A percentile compares a stretch with the other conserved stretches of the same genome.
Conservation (phyloP, 1,139 yeast species). For the Arxiozyma bovina region DNA sequence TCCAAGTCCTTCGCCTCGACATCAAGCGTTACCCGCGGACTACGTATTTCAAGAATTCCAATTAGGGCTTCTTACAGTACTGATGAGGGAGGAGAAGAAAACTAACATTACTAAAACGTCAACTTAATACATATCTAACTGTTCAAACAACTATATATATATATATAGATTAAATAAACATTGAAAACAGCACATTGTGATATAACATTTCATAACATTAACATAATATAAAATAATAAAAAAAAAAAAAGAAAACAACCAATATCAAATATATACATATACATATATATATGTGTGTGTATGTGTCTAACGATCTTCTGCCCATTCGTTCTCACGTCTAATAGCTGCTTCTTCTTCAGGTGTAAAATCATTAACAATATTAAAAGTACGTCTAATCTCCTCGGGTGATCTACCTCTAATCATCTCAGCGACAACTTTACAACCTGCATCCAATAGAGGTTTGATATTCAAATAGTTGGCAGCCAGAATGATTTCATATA, state of each 20-base stretch:
- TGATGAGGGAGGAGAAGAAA: no score
- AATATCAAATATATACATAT: background rate
- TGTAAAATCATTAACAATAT: constrained; percentile 90
- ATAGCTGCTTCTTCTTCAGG: constrained; percentile 99
- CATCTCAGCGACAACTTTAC: constrained; percentile 97
- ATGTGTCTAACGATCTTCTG: constrained; percentile 69
- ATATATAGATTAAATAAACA: no score
- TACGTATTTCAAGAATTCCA: no score
- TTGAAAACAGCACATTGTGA: no score
- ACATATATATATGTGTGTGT: background rate
- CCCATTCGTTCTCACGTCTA: constrained; percentile 97
- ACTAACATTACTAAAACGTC: no score
- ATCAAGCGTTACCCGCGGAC: no score
- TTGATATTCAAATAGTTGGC: constrained; percentile 93
- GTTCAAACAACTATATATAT: no score
- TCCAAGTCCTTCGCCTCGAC: no score
- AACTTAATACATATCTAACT: no score
- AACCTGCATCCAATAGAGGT: constrained; percentile 88
- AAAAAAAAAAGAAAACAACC: no score
- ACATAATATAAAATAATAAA: background rate
- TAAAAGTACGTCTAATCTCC: constrained; percentile 91
- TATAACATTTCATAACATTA: no score
- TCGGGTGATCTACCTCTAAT: constrained; percentile 93
- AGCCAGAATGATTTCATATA: constrained; percentile 90
- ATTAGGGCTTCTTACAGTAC: no score